phyloP scores from a whole-genome alignment of 441 rosid genomes.

The Isatis lusitanica region DNA sequence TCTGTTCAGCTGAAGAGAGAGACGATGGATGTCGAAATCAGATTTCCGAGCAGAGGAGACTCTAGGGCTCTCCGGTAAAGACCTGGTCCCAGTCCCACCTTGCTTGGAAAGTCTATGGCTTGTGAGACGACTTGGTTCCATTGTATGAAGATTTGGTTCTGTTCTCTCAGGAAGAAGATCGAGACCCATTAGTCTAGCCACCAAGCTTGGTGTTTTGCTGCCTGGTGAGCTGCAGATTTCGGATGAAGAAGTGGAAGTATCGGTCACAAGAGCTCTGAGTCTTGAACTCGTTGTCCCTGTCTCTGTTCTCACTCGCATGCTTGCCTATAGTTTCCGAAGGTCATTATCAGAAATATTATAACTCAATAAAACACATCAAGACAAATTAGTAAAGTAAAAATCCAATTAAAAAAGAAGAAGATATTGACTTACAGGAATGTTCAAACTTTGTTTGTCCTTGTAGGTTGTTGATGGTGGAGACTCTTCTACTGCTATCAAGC shows the following conservation, averaged over 20 bases:
- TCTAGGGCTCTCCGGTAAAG: conserved; percentile 84
- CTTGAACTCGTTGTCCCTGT: conserved; percentile 36
- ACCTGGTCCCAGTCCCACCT: conserved; percentile 56
- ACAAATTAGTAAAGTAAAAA: background rate
- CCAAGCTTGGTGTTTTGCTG: conserved; percentile 78
- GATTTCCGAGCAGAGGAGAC: conserved; percentile 71
- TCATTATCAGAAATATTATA: background rate
- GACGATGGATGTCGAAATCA: conserved; percentile 63
- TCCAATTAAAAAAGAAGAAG: too few species aligned
- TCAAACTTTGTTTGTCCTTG: conserved; percentile 45
- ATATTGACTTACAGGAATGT: conserved; percentile 51
- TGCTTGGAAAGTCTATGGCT: conserved; percentile 42
- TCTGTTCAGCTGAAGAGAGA: conserved; percentile 78
- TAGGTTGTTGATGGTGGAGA: conserved; percentile 38
- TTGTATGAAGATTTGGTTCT: conserved; percentile 33
- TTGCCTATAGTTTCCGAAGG: conserved; percentile 42
- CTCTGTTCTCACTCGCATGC: conserved; percentile 61
- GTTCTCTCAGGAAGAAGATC: conserved; percentile 69
- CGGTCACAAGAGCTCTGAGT: conserved; percentile 33
- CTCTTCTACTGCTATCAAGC: conserved; percentile 56
- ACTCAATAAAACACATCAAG: background rate
- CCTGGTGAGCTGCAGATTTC: conserved; percentile 67
- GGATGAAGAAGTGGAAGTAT: conserved; percentile 43
- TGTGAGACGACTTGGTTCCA: conserved; percentile 19
- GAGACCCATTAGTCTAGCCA: conserved; percentile 96